Evolutionary conservation across 345 rosid genomes (phyloP).

Genomic region (Populus alba): DNA sequence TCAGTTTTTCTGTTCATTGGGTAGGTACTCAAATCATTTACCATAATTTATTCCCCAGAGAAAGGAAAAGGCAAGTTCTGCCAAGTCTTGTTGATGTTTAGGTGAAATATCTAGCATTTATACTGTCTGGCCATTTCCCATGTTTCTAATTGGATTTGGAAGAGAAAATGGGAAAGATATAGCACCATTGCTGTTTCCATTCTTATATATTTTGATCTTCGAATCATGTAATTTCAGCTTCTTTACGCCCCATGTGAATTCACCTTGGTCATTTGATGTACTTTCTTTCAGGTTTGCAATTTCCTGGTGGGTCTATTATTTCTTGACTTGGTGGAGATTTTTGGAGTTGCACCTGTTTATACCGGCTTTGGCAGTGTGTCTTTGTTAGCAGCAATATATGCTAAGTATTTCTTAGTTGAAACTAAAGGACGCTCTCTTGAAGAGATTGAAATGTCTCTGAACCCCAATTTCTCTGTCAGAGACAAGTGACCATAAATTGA

Average conservation of each 20-base stretch:
- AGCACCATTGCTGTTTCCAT: neutral
- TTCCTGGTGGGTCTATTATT: slow-evolving; percentile 78
- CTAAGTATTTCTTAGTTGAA: slow-evolving; percentile 54
- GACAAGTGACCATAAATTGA: slow-evolving; percentile 15
- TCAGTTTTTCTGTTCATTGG: slow-evolving; percentile 79
- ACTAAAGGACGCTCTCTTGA: slow-evolving; percentile 74
- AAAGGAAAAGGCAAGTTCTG: neutral
- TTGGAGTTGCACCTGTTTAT: slow-evolving; percentile 61
- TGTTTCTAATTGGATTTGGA: neutral
- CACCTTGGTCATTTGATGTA: neutral
- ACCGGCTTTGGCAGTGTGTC: slow-evolving; percentile 58
- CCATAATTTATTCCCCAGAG: neutral
- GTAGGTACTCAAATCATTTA: slow-evolving; percentile 28
- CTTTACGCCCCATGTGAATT: neutral
- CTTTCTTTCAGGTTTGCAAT: slow-evolving; percentile 56
- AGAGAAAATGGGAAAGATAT: neutral
- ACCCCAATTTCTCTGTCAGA: slow-evolving; percentile 23
- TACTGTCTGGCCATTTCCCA: neutral
- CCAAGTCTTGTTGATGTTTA: neutral
- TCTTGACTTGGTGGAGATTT: slow-evolving; percentile 55
- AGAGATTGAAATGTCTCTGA: slow-evolving; percentile 69
- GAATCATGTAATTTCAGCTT: neutral
- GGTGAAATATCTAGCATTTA: neutral
- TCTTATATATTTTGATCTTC: neutral
- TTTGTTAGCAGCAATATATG: slow-evolving; percentile 56